Conservation (phyloP, 2,329 filamentous ascomycete species). For the Ceratocystis ficicola region DNA sequence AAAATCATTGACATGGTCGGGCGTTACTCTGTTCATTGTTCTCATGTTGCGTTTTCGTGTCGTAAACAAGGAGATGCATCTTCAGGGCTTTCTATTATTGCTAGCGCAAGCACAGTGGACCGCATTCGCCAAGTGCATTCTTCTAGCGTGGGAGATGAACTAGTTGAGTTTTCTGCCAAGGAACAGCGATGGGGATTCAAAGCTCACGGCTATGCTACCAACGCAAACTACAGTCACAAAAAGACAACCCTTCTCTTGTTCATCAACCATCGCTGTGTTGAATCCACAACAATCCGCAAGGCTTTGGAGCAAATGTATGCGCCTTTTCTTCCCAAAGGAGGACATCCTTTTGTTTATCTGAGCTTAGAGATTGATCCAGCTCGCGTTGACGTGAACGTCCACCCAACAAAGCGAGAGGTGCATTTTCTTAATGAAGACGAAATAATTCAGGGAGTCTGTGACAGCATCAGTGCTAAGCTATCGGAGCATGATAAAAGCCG, state of each 20-base stretch:
- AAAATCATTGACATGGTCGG: constrained; percentile 95
- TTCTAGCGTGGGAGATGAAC: constrained; percentile 70
- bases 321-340: constrained; percentile 78
- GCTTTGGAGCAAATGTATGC: constrained; percentile 83
- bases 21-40: constrained; percentile 83
- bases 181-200: constrained; percentile 76
- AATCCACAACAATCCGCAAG: constrained; percentile 78
- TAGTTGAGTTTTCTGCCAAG: constrained; percentile 60
- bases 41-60: constrained; percentile 85
- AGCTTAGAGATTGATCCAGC: constrained; percentile 85
- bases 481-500: constrained; percentile 85
- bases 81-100: constrained; percentile 66
- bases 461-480: constrained; percentile 62
- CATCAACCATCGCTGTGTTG: constrained; percentile 91
- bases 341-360: constrained; percentile 87
- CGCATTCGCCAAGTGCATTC: constrained; percentile 87
- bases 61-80: constrained; percentile 89
- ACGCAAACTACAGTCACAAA: constrained; percentile 90
- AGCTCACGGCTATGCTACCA: constrained; percentile 69
- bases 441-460: constrained; percentile 76
- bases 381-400: constrained; percentile 91
- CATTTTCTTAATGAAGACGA: constrained; percentile 97
- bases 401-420: constrained; percentile 92
- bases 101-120: constrained; percentile 60
- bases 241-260: constrained; percentile 79